phyloP scores from a whole-genome alignment of 495 filamentous ascomycete genomes.

The Talaromyces proteolyticus region DNA sequence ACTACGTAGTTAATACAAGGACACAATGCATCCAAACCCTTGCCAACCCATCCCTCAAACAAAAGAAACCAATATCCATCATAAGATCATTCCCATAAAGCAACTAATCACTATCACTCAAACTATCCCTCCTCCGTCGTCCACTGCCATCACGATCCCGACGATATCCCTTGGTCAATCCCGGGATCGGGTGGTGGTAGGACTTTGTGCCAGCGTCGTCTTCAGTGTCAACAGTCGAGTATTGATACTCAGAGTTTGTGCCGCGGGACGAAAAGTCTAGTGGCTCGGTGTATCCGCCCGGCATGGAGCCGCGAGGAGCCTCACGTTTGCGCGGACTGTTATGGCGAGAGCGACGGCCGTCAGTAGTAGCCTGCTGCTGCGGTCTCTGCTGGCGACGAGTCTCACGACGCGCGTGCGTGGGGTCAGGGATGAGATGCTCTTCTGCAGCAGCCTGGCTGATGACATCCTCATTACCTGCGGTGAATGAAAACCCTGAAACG shows the following conservation, averaged over 20 bases:
- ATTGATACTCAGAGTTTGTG: slow-evolving; percentile 39
- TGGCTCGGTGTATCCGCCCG: slow-evolving; percentile 54
- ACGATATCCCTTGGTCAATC: slow-evolving; percentile 50
- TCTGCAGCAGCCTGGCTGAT: slow-evolving; percentile 50
- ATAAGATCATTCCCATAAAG: no score
- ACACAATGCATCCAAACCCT: no score
- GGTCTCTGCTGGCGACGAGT: slow-evolving; percentile 13
- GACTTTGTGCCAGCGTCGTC: slow-evolving; percentile 69
- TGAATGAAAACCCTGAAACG: slow-evolving; percentile 41
- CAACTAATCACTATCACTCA: slow-evolving; percentile 46
- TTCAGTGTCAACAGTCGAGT: slow-evolving; percentile 45
- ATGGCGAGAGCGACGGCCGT: slow-evolving; percentile 23
- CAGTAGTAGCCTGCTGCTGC: slow-evolving; percentile 1
- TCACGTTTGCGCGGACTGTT: slow-evolving; percentile 34
- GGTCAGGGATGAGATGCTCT: slow-evolving; percentile 36
- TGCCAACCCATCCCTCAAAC: no score
- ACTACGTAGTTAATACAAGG: no score
- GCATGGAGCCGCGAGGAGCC: slow-evolving; percentile 19
- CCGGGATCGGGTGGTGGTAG: slow-evolving; percentile 76
- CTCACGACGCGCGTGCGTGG: slow-evolving; percentile 26
- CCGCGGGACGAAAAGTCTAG: slow-evolving; percentile 41
- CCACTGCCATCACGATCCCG: slow-evolving; percentile 29
- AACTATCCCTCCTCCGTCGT: slow-evolving; percentile 37
- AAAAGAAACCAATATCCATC: no score
- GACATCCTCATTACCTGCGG: slow-evolving; percentile 46